Evolutionary conservation across 1,284 basidiomycete species (phyloP), one percentile per base, ranked within the genome.

Genomic region (Ganoderma meredithae): DNA sequence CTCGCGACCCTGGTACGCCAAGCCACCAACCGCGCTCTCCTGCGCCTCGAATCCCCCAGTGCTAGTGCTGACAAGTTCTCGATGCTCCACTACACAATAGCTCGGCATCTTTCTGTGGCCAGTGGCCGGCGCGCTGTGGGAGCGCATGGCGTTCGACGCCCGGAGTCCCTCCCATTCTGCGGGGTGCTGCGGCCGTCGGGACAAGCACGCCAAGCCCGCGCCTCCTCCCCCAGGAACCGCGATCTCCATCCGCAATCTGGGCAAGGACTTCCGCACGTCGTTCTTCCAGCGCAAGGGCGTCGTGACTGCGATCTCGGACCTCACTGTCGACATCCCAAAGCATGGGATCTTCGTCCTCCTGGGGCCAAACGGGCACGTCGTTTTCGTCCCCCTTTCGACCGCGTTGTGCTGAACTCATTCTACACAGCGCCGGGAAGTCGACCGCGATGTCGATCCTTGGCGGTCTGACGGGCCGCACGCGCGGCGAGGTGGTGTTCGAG

Each of bases 331-430:
- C 68, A 84, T 94, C 10, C 91, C 91, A 1, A 87, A 88, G 72
- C 83, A 81, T 17, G 91, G 90, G 10, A 92, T 94, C 49, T 94
- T 90, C 73, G 92, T 94, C n/a, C 80, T 95, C 12, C 81, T 94
- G 4, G 93, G 93, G 15, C 88, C 89, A 2, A 92, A 92, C 71
- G 90, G 90, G 89, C 88, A 58, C 47, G 85, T 79, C 12, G 12
- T 6, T 15, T 41, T 41, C 13, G 12, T 13, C 41, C 41, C 41
- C 41, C 6, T 41, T 41, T 17, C 41, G 41, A 41, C 41, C 41
- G 41, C 36, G 17, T 17, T 13, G 12, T 17, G 17, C 9, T 22
- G n/a, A 31, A 31, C 27, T 31, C 27, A 31, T 31, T 15, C 13
- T 5, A 41, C 13, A 41, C 41, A 93, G 92, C 6, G 91, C 91